Evolutionary conservation across 2,329 filamentous ascomycete genomes (phyloP).

Genomic region (Pezicula carpinea): DNA sequence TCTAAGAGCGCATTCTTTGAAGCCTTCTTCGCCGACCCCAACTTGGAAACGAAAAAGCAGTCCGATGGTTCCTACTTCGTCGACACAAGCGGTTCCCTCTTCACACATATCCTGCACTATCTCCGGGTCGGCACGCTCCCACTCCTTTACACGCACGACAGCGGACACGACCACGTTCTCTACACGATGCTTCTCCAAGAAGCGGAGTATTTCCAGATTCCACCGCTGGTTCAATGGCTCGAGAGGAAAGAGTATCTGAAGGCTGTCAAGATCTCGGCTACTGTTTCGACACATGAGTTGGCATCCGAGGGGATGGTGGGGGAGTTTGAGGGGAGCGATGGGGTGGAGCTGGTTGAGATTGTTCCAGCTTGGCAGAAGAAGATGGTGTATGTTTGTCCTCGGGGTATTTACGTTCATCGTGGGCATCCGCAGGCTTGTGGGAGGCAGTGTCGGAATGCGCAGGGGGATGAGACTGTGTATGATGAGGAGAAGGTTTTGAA

Average conservation of each 20-base stretch:
- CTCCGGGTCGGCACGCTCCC: conserved; percentile 29
- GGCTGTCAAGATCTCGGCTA: conserved; percentile 1
- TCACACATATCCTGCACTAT: conserved; percentile 32
- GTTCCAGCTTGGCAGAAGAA: conserved; percentile 22
- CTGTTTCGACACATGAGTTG: not conserved
- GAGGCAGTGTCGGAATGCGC: conserved; percentile 3
- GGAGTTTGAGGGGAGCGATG: conserved; percentile 1
- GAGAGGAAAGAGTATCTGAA: conserved; percentile 3
- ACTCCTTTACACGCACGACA: conserved; percentile 28
- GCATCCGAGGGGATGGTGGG: no score
- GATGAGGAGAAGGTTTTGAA: not conserved
- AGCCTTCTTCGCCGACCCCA: not conserved
- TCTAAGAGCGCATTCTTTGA: not conserved
- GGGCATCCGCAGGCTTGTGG: conserved; percentile 18
- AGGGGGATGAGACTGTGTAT: not conserved
- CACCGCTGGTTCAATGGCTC: conserved; percentile 29
- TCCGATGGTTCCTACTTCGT: conserved; percentile 33
- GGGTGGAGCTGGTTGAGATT: conserved; percentile 4
- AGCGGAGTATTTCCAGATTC: conserved; percentile 31
- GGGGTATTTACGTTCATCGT: conserved; percentile 16
- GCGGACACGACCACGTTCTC: conserved; percentile 29
- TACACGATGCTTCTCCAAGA: conserved; percentile 30
- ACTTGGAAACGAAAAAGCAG: conserved; percentile 8
- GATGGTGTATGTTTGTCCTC: conserved; percentile 36
- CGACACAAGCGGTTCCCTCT: conserved; percentile 32